Evolutionary conservation across 1,284 basidiomycete species (phyloP).

Genomic region (Cutaneotrichosporon mucoides): DNA sequence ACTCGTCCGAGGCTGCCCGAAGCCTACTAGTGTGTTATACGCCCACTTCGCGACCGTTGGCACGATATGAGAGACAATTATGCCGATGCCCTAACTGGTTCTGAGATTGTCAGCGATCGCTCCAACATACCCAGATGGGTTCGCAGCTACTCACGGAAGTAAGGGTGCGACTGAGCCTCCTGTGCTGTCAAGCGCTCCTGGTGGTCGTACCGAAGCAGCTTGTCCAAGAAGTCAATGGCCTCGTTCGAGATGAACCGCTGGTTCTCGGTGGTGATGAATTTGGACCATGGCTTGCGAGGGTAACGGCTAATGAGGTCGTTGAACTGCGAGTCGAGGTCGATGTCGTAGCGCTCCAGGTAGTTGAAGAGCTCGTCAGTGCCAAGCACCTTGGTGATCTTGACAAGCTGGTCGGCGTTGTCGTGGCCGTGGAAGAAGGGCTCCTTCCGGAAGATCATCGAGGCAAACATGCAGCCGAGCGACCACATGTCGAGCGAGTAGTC

Average conservation of each 20-base stretch:
- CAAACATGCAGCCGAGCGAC: slow-evolving; percentile 98
- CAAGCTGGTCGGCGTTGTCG: slow-evolving; percentile 97
- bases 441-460: slow-evolving; percentile 99
- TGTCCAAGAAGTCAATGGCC: slow-evolving; percentile 93
- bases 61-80: background rate
- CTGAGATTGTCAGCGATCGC: slow-evolving; percentile 2
- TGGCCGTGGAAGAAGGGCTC: slow-evolving; percentile 99
- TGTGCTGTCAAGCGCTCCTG: slow-evolving; percentile 91
- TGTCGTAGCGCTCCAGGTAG: slow-evolving; percentile 84
- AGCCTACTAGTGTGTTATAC: background rate
- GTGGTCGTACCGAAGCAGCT: slow-evolving; percentile 89
- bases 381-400: slow-evolving; percentile 96
- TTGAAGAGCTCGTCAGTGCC: slow-evolving; percentile 92
- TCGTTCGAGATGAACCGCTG: slow-evolving; percentile 97
- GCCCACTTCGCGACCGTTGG: slow-evolving; percentile 1
- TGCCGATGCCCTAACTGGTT: slow-evolving; percentile 19
- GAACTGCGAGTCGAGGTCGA: slow-evolving; percentile 83
- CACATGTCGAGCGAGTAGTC: slow-evolving; percentile 97
- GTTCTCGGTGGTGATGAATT: slow-evolving; percentile 89
- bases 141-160: slow-evolving; percentile 64
- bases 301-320: slow-evolving; percentile 88
- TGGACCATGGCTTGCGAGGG: slow-evolving; percentile 88
- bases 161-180: slow-evolving; percentile 82
- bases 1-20: background rate
- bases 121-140: slow-evolving; percentile 57